These are phyloP conservation scores for Candida tropicalis DNA, from an alignment of 1,139 yeast species.

Conservation along the genomic window DNA sequence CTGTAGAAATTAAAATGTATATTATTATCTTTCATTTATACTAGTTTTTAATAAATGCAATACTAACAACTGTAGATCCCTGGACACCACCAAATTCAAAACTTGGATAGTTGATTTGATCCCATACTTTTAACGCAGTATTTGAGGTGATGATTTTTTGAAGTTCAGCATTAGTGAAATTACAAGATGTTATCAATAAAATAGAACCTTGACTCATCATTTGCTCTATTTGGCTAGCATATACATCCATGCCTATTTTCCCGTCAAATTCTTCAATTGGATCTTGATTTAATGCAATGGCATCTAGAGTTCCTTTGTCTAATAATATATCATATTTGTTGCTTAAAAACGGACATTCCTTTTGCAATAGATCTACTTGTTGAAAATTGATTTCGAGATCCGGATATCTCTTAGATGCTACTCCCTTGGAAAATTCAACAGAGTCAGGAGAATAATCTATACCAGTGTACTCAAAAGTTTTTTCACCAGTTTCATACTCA, in stretches of 20 bases:
- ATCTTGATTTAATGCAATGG: slow-evolving; percentile 82
- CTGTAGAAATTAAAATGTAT: slow-evolving; percentile 1
- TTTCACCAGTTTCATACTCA: slow-evolving; percentile 45
- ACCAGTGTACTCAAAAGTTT: slow-evolving; percentile 53
- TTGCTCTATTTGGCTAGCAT: slow-evolving; percentile 61
- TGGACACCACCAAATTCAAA: slow-evolving; percentile 86
- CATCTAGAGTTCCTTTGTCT: slow-evolving; percentile 96
- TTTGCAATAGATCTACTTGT: slow-evolving; percentile 47
- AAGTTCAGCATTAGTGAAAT: slow-evolving; percentile 83
- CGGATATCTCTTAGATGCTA: slow-evolving; percentile 47
- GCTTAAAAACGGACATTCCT: slow-evolving; percentile 35
- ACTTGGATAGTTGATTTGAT: slow-evolving; percentile 69
- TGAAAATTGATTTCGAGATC: slow-evolving; percentile 43
- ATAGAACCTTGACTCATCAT: slow-evolving; percentile 60
- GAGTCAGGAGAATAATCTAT: slow-evolving; percentile 86
- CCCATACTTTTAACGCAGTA: slow-evolving; percentile 53
- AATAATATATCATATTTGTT: slow-evolving; percentile 66
- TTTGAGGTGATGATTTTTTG: slow-evolving; percentile 50
- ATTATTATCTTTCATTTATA: slow-evolving; percentile 1
- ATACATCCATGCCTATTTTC: slow-evolving; percentile 59
- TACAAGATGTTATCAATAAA: slow-evolving; percentile 88
- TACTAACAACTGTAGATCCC: slow-evolving; percentile 86
- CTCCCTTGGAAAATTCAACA: slow-evolving; percentile 66
- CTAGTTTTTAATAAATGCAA: slow-evolving; percentile 62
- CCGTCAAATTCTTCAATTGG: slow-evolving; percentile 42